A percentile compares a stretch with the other conserved stretches of the same genome.
Conservation (phyloP, 2,329 filamentous ascomycete species). For the Purpureocillium lavendulum region DNA sequence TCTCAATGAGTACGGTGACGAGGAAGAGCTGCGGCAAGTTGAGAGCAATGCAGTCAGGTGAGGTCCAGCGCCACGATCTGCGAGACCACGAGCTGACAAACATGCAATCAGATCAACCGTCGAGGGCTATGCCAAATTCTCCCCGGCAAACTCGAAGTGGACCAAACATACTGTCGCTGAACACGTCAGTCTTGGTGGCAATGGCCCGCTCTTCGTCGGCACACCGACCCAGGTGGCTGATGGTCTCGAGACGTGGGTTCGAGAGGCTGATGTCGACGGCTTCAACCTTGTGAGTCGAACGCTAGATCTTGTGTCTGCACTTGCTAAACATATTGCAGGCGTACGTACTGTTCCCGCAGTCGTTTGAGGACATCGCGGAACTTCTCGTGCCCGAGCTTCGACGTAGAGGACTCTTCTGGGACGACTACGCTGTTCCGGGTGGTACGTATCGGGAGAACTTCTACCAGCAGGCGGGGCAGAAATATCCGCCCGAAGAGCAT, state of each 20-base stretch:
- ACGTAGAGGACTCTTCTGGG: slow-evolving; percentile 48
- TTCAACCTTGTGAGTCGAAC: slow-evolving; percentile 62
- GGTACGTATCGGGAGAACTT: slow-evolving; percentile 56
- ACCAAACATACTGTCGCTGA: slow-evolving; percentile 63
- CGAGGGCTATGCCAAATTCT: slow-evolving; percentile 46
- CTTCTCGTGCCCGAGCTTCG: slow-evolving; percentile 56
- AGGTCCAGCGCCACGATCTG: not conserved
- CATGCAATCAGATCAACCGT: slow-evolving; percentile 37
- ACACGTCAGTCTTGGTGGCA: slow-evolving; percentile 59
- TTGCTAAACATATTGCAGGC: slow-evolving; percentile 32
- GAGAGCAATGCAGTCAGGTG: slow-evolving; percentile 52
- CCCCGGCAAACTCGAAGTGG: slow-evolving; percentile 57
- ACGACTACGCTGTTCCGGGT: slow-evolving; percentile 42
- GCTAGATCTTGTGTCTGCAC: too few relatives aligned
- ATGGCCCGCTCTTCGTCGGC: slow-evolving; percentile 57
- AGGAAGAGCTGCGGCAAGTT: slow-evolving; percentile 55
- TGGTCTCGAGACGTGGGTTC: slow-evolving; percentile 57
- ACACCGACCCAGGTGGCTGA: slow-evolving; percentile 56
- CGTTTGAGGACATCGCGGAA: slow-evolving; percentile 60
- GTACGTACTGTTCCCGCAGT: slow-evolving; percentile 58
- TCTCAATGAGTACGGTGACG: slow-evolving; percentile 49
- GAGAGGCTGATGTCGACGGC: slow-evolving; percentile 50
- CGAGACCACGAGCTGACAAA: too few relatives aligned
- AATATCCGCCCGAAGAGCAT: slow-evolving; percentile 41
- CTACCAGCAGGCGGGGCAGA: slow-evolving; percentile 40